Base-by-base conservation (phyloP, 2,329 filamentous ascomycete species). In the Ceratocystiopsis brevicomis region DNA sequence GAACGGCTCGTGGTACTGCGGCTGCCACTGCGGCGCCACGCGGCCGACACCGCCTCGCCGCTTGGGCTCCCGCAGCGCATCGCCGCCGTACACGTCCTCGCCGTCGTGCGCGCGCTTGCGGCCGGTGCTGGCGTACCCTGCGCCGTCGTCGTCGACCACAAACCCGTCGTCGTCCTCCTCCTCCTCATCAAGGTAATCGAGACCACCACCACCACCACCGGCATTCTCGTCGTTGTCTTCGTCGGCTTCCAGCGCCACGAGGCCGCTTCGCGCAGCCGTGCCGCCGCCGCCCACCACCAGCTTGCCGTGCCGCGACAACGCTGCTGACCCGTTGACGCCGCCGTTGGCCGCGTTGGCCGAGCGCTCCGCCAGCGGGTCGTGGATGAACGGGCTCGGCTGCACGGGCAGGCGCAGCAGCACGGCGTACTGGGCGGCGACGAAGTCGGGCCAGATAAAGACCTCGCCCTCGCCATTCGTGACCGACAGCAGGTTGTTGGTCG, bases 391-490 rank as follows among this genome's bases (percentile, higher is more conserved):
- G 1, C 88, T 81, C 6, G 81, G 76, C 53, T 94, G 84, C 5
- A 60, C 63, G 1, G 66, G 61, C 40, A 80, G 61, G 48, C 69
- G 69, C 37, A 82, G 59, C 21, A 78, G 56, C 16, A 66, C 59
- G 2, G 64, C 58, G 53, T 71, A 73, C 51, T 79, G 73, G 19
- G 69, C 64, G 2, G 71, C 63, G 3, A 82, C 61, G 51, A 80
- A 76, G 43, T 83, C 73, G 12, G 78, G 76, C 55, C 87, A 81
- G 44, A 96, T 96, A 57, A 85, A 96, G 13, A 96, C 74, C 58
- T 95, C 86, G 48, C 92, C 90, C 46, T 94, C 83, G 1, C 79
- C 82, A 35, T 85, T 96, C 1, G 88, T 92, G 54, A 96, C 95
- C 0, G 87, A 92, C 1, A 90, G 62, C 3, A 88, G 73, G 53